Evolutionary conservation across 257 asterid species (phyloP).

Genomic region (Lycium barbarum): DNA sequence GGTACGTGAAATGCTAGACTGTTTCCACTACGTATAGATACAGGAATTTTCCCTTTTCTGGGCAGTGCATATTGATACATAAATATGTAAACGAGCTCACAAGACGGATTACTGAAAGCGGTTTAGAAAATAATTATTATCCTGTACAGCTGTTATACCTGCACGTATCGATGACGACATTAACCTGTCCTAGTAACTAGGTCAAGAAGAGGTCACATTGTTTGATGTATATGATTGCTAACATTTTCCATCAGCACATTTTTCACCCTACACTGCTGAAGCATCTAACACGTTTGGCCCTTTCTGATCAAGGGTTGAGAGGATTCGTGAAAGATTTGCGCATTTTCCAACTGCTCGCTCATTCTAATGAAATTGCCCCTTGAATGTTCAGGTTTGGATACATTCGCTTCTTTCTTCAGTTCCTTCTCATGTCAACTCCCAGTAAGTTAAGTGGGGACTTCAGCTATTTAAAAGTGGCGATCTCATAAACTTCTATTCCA

Average conservation of each 20-base stretch:
- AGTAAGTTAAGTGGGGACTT: not conserved
- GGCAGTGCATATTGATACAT: not conserved
- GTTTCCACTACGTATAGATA: not conserved
- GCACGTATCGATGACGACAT: constrained; percentile 20
- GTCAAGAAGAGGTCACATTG: not conserved
- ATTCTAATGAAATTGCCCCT: not conserved
- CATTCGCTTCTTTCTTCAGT: constrained; percentile 12
- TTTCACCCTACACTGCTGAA: not conserved
- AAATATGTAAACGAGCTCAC: not conserved
- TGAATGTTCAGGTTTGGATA: constrained; percentile 9
- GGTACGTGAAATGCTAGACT: too few species aligned
- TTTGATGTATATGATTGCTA: not conserved
- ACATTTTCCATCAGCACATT: not conserved
- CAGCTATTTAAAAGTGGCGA: constrained; percentile 17
- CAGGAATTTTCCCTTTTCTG: not conserved
- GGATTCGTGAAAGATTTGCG: not conserved
- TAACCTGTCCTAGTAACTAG: constrained; percentile 21
- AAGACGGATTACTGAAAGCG: not conserved
- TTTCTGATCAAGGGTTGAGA: not conserved
- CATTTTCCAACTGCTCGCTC: not conserved
- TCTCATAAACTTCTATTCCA: constrained; percentile 33
- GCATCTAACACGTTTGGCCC: constrained; percentile 5
- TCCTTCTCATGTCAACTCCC: constrained; percentile 9
- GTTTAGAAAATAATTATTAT: not conserved
- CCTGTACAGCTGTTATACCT: constrained; percentile 9